A percentile compares a stretch with the other conserved stretches of the same genome.
phyloP scores from a whole-genome alignment of 768 basidiomycete species.

The Amanita pallidorosea region DNA sequence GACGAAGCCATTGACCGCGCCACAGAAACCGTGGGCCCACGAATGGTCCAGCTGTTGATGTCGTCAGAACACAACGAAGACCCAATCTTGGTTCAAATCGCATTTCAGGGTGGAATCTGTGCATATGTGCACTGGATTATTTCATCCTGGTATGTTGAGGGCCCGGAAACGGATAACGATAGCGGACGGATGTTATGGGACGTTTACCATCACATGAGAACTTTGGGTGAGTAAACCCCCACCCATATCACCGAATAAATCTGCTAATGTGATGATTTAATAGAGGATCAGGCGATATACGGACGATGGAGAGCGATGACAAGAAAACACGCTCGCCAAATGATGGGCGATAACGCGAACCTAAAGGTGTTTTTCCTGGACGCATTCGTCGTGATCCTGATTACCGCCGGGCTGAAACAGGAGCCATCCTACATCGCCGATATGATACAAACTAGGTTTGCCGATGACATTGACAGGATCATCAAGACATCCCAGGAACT shows the following conservation, averaged over 20 bases:
- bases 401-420: conserved; percentile 25
- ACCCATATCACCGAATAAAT: not conserved
- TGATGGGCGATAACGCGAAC: conserved; percentile 23
- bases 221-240: conserved; percentile 32
- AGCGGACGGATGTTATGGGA: conserved; percentile 32
- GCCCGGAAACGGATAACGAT: conserved; percentile 27
- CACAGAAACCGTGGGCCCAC: conserved; percentile 21
- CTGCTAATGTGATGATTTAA: not conserved
- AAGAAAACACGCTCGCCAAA: conserved; percentile 30
- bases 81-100: conserved; percentile 30
- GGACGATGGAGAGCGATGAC: conserved; percentile 50
- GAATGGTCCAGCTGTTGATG: conserved; percentile 29
- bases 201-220: conserved; percentile 29
- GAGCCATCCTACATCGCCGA: conserved; percentile 22
- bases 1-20: conserved; percentile 18
- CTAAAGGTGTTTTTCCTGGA: conserved; percentile 22
- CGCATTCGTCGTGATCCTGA: conserved; percentile 29
- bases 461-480: conserved; percentile 28
- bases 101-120: conserved; percentile 32
- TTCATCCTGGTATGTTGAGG: conserved; percentile 40
- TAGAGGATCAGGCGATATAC: conserved; percentile 41
- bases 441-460: conserved; percentile 30
- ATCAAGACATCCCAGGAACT: conserved; percentile 35
- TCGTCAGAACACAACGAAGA: conserved; percentile 27
- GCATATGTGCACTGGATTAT: conserved; percentile 41